Percentiles rank a stretch among this genome's conserved stretches.
Evolutionary conservation across 106 monocot species (phyloP).

Genomic region (Agapanthus africanus): DNA sequence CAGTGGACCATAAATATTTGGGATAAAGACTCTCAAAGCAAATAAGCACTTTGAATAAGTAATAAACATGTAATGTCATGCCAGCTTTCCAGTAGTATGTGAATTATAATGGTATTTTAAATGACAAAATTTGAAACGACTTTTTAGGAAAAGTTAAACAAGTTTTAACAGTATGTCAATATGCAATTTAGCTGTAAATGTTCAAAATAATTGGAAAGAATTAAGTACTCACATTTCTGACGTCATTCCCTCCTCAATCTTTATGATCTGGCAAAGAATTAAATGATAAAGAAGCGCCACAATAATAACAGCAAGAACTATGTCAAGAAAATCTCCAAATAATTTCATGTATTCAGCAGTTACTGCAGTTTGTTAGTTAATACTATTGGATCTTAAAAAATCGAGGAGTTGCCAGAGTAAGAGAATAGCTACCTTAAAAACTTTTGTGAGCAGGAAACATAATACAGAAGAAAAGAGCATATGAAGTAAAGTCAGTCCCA

Average conservation of each 20-base stretch:
- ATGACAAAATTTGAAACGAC: too few species aligned
- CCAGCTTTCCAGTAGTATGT: too few species aligned
- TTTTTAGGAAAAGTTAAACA: too few species aligned
- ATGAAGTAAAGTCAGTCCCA: constrained; percentile 85
- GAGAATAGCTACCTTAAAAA: constrained; percentile 66
- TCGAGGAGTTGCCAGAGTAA: background rate
- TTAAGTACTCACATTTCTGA: constrained; percentile 71
- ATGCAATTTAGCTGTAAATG: too few species aligned
- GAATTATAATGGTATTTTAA: too few species aligned
- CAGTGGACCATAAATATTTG: too few species aligned
- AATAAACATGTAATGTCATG: too few species aligned
- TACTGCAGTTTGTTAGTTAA: background rate
- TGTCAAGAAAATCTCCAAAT: background rate
- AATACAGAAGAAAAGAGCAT: constrained; percentile 92
- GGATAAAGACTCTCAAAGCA: too few species aligned
- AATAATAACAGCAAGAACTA: background rate
- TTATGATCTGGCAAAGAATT: constrained; percentile 56
- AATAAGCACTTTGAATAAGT: too few species aligned
- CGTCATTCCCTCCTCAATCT: constrained; percentile 81
- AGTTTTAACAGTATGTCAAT: too few species aligned
- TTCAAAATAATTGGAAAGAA: too few species aligned
- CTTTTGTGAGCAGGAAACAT: constrained; percentile 67
- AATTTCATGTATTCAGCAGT: background rate
- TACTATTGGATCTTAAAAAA: constrained; percentile 11
- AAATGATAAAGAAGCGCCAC: background rate